phyloP scores from a whole-genome alignment of 805 yeast species.

The Yamadazyma ubonensis region DNA sequence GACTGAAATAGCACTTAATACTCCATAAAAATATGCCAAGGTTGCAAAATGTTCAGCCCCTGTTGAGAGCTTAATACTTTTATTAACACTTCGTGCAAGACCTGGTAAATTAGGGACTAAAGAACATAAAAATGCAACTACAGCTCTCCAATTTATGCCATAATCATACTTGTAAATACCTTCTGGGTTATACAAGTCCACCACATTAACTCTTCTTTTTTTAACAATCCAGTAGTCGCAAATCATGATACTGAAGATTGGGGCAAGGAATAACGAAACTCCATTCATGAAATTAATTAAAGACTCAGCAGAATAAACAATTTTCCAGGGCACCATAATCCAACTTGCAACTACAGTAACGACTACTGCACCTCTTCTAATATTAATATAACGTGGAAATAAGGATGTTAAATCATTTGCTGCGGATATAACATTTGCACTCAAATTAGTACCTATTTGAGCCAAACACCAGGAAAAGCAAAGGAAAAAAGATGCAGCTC shows the following conservation, averaged over 20 bases:
- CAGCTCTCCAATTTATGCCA: constrained; percentile 17
- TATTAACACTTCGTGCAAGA: constrained; percentile 13
- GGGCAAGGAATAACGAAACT: constrained; percentile 16
- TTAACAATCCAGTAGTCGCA: constrained; percentile 15
- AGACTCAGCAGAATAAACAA: constrained; percentile 14
- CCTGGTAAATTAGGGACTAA: constrained; percentile 19
- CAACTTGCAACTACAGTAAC: constrained; percentile 12
- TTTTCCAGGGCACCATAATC: constrained; percentile 19
- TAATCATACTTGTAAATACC: constrained; percentile 29
- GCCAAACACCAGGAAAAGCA: constrained; percentile 16
- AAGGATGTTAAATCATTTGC: constrained; percentile 16
- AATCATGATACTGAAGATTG: constrained; percentile 14
- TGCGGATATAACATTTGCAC: constrained; percentile 16
- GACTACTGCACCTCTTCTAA: constrained; percentile 15
- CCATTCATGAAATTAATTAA: constrained; percentile 18
- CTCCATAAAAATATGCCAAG: constrained; percentile 12
- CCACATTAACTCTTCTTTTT: constrained; percentile 25
- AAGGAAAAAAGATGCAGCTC: constrained; percentile 19
- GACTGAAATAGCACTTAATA: constrained; percentile 11
- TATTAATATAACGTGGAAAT: constrained; percentile 13
- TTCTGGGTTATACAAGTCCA: constrained; percentile 25
- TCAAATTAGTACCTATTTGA: constrained; percentile 15
- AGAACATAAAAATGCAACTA: constrained; percentile 19
- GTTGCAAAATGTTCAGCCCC: constrained; percentile 12
- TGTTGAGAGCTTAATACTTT: constrained; percentile 6